Evolutionary conservation across 2,329 filamentous ascomycete species (phyloP), one percentile per base, ranked within the genome.

Genomic region (Coniosporium tulheliwenetii): DNA sequence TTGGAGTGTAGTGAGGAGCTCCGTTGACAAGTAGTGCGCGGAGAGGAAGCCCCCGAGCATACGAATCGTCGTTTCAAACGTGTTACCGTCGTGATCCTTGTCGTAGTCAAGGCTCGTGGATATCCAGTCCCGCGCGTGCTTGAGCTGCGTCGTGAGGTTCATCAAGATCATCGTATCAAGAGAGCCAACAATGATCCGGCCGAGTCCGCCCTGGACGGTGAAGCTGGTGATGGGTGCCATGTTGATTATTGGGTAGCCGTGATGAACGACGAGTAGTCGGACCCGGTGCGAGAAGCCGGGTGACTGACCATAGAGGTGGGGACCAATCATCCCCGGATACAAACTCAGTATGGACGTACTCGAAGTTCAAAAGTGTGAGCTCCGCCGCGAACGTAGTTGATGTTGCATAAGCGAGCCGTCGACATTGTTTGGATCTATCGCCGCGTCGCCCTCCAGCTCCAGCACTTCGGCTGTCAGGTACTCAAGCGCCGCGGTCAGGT

Each of bases 391-490:
- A 26, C 19, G 7, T 26, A 26, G 19, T 7, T 26, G 19, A 26
- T 7, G 19, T 26, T 26, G 19, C 3, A 26, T 26, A 26, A 26
- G 19, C 19, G 19, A 26, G 19, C 19, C 19, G 19, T 26, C 19
- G 19, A 26, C 19, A 26, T 26, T 26, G 19, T 96, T 98, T 60
- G 96, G 82, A 65, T 98, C 91, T 75, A 96, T 96, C 64, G 91
- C 91, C 41, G 91, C 91, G 63, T 98, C 98, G 64, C 91, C 91
- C 62, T 91, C 91, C 50, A 98, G 74, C 66, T 98, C 91, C 55
- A 98, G 82, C 37, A 98, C 89, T 77, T 98, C 89, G 48, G 89
- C 89, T 45, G 91, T 95, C 52, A 98, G 72, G 63, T 98, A 98
- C 70, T 98, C 91, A 48, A 98, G 82, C 43, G 96, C 91, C 36